phyloP scores from a whole-genome alignment of 495 filamentous ascomycete species.

The Oidiodendron maius region DNA sequence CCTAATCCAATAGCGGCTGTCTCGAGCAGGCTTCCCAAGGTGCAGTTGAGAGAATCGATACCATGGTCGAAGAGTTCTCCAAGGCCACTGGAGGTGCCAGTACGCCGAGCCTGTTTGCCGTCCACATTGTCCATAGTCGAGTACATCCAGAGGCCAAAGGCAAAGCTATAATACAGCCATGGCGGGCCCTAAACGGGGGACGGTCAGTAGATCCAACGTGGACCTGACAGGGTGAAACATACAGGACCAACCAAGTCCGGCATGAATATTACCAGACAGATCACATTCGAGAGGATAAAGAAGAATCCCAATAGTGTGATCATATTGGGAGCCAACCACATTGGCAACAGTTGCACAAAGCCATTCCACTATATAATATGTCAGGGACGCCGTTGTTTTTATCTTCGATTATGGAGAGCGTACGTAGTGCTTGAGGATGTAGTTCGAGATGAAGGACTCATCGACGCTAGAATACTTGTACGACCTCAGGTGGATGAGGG shows the following conservation, averaged over 20 bases:
- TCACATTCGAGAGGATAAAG: constrained; percentile 86
- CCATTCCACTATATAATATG: constrained; percentile 76
- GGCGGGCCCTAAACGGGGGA: constrained; percentile 58
- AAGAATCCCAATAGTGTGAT: constrained; percentile 93
- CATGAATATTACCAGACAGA: constrained; percentile 71
- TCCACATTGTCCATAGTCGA: constrained; percentile 98
- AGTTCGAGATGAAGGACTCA: constrained; percentile 89
- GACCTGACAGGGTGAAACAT: constrained; percentile 25
- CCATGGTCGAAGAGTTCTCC: constrained; percentile 98
- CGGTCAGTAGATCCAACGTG: neutral
- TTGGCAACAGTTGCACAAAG: constrained; percentile 82
- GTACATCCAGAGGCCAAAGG: constrained; percentile 93
- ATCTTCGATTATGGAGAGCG: constrained; percentile 20
- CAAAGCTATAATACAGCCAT: constrained; percentile 95
- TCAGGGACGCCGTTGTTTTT: constrained; percentile 13
- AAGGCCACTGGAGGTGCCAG: constrained; percentile 88
- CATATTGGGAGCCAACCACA: constrained; percentile 98
- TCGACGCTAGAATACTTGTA: constrained; percentile 98
- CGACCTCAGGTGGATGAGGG: constrained; percentile 75
- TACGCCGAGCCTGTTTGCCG: constrained; percentile 92
- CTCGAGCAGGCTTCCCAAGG: constrained; percentile 80
- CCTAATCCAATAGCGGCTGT: constrained; percentile 89
- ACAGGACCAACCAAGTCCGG: constrained; percentile 91
- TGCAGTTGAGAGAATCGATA: constrained; percentile 96
- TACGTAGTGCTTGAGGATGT: constrained; percentile 94